Evolutionary conservation across 2,329 filamentous ascomycete genomes (phyloP).

Genomic region (Penicillium sp.): DNA sequence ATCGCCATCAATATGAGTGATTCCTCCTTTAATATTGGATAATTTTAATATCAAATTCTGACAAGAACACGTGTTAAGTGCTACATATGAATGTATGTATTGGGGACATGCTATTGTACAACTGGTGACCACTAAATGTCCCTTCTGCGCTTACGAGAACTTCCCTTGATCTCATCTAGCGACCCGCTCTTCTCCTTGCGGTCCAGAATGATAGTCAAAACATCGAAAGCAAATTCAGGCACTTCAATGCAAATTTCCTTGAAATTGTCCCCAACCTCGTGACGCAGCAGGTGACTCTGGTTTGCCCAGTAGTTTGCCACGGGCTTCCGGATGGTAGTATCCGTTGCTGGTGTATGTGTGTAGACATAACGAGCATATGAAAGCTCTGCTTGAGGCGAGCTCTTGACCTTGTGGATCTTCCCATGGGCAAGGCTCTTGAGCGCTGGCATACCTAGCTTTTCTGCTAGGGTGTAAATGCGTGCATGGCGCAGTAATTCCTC

Average conservation of each 20-base stretch:
- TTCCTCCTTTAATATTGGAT: too few relatives aligned
- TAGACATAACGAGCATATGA: slow-evolving; percentile 90
- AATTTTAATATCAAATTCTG: background rate
- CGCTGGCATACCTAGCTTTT: slow-evolving; percentile 66
- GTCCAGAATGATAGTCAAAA: slow-evolving; percentile 62
- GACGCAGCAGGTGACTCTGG: slow-evolving; percentile 73
- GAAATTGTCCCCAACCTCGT: slow-evolving; percentile 86
- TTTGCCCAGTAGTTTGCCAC: slow-evolving; percentile 90
- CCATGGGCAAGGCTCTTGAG: slow-evolving; percentile 76
- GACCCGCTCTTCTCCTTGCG: slow-evolving; percentile 44
- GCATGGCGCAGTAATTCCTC: slow-evolving; percentile 84
- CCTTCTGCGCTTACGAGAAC: slow-evolving; percentile 41
- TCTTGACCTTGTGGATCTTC: slow-evolving; percentile 91
- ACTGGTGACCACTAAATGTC: slow-evolving; percentile 21
- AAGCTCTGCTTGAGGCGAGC: slow-evolving; percentile 85
- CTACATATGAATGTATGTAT: background rate
- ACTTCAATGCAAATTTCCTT: slow-evolving; percentile 80
- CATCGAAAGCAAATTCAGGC: slow-evolving; percentile 89
- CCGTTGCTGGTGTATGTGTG: slow-evolving; percentile 67
- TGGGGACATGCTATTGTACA: background rate
- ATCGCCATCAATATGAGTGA: too few relatives aligned
- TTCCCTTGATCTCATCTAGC: slow-evolving; percentile 37
- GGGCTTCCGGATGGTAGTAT: slow-evolving; percentile 72
- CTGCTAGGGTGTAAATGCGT: slow-evolving; percentile 82
- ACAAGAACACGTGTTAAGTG: background rate